Base-by-base conservation (phyloP, 2,329 filamentous ascomycete species). In the Aaosphaeria pasadenensis region DNA sequence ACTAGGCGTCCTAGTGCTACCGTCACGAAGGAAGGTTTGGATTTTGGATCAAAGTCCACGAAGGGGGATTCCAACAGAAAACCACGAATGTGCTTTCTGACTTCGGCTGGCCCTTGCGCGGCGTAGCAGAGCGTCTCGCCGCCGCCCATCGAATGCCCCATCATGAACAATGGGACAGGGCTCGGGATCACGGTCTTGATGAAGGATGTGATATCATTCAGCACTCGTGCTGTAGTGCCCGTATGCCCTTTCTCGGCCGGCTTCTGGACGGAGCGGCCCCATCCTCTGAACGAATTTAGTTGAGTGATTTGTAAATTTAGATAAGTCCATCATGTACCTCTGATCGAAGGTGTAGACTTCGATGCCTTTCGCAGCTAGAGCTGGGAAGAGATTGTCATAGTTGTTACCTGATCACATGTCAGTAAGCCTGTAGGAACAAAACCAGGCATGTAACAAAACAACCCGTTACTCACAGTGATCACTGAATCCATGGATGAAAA, bases 141-240 rank as follows among this genome's bases (percentile, higher is more conserved):
- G 50, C 91, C 91, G 55, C 91, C 91, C 89, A 96, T 96, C 24
- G 86, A 91, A 71, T 96, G 90, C 45, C 91, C 91, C 76, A 94
- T 84, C 17, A 96, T 78, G 71, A 96, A 96, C 11, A 95, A 64
- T 0, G 90, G 89, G 3, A 71, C 52, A 7, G 67, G 57, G 38
- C 71, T 66, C 7, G 78, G 78, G 5, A 85, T 73, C 53, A 86
- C 80, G 31, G 75, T 73, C 50, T 77, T 77, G 56, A 94, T 77
- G 67, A 96, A 89, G 39, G 85, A 84, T 7, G 84, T 88, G 46
- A 96, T 84, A 68, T 96, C 91, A 49, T 80, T 77, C 40, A 95
- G 74, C 48, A 96, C 89, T 47, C 77, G 80, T 1, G 77, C 55
- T 2, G 91, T 95, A 5, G 86, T 79, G 5, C 91, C 91, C 1